A percentile compares a stretch with the other conserved stretches of the same genome.
Evolutionary conservation across 2,329 filamentous ascomycete species (phyloP).

Genomic region (Penicillium palitans): DNA sequence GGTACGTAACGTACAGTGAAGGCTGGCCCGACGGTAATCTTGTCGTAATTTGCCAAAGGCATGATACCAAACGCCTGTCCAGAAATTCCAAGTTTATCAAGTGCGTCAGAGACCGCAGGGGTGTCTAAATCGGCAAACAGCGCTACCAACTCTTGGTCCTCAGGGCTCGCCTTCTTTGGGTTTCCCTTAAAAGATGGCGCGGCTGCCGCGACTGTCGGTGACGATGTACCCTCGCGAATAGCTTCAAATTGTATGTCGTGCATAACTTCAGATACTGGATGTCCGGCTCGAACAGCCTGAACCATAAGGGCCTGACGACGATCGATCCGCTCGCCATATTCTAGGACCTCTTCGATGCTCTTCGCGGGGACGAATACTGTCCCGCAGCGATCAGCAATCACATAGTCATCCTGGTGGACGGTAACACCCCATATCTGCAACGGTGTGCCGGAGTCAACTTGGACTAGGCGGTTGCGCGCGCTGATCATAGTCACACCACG

Average conservation of each 20-base stretch:
- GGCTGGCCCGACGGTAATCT: constrained; percentile 34
- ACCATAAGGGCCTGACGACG: constrained; percentile 22
- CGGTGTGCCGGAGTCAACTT: constrained; percentile 33
- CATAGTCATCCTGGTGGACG: constrained; percentile 22
- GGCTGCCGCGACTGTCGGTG: neutral
- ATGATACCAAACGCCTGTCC: constrained; percentile 23
- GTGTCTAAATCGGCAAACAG: constrained; percentile 23
- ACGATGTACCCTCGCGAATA: constrained; percentile 2
- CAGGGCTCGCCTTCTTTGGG: constrained; percentile 11
- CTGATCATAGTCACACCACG: constrained; percentile 37
- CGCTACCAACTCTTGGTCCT: constrained; percentile 19
- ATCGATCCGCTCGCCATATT: constrained; percentile 16
- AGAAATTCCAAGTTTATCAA: constrained; percentile 24
- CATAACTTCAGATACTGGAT: constrained; percentile 23
- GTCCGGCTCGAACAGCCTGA: constrained; percentile 18
- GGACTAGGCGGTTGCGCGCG: constrained; percentile 35
- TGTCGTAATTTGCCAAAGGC: constrained; percentile 29
- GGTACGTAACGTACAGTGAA: constrained; percentile 36
- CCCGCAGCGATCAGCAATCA: constrained; percentile 23
- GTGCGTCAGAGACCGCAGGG: constrained; percentile 23
- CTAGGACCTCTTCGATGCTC: constrained; percentile 20
- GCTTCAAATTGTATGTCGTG: constrained; percentile 25
- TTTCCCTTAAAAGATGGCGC: neutral
- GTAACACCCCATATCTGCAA: constrained; percentile 20
- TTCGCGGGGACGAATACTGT: constrained; percentile 20